phyloP scores from a whole-genome alignment of 768 basidiomycete species.

The Macrolepiota albuminosa region DNA sequence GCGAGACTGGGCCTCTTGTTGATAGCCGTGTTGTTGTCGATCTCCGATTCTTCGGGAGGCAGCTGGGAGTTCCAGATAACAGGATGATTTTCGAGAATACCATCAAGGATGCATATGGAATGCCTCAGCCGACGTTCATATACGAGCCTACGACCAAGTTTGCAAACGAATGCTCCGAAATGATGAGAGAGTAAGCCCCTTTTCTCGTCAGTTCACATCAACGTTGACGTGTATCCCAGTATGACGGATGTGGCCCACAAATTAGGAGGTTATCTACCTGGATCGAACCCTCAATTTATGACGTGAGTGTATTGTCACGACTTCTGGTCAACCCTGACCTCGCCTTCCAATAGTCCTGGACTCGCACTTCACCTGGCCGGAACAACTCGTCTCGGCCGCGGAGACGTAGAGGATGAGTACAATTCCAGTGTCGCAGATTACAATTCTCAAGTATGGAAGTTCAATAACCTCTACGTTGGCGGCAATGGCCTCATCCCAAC shows the following conservation, averaged over 20 bases:
- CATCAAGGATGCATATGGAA: neutral
- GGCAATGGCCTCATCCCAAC: neutral
- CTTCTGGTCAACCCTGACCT: neutral
- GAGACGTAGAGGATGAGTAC: neutral
- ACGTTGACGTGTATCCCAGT: neutral
- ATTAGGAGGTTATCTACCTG: neutral
- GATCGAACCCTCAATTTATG: neutral
- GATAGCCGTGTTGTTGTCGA: conserved; percentile 28
- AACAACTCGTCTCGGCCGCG: neutral
- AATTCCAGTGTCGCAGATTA: neutral
- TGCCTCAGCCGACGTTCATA: neutral
- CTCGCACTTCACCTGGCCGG: neutral
- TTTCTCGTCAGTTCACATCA: neutral
- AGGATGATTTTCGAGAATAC: neutral
- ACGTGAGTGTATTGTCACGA: neutral
- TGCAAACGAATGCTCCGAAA: neutral
- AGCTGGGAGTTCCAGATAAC: neutral
- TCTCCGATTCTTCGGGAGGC: conserved; percentile 1
- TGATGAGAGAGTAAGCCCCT: neutral
- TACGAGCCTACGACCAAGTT: neutral
- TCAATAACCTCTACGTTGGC: neutral
- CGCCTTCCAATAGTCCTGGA: neutral
- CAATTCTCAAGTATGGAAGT: neutral
- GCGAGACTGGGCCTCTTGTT: conserved; percentile 22
- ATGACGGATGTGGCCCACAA: neutral